Conservation (phyloP, 192 early-diverging fungal genomes). For the Backusella luteola region DNA sequence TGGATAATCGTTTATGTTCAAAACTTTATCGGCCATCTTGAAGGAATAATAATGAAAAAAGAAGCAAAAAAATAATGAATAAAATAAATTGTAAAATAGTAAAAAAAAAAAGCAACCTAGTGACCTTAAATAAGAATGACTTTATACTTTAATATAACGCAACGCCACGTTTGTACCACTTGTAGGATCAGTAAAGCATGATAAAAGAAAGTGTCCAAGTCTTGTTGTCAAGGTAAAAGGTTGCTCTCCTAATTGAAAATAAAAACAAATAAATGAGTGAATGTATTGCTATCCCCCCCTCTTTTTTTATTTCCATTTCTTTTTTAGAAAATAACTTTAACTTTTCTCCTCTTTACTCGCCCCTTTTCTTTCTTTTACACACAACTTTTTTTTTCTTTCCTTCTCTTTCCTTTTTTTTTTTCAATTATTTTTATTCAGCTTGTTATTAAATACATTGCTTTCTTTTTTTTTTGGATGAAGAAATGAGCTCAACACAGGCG, state of each 20-base stretch:
- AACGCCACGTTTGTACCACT: background rate
- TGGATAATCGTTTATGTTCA: slow-evolving; percentile 30
- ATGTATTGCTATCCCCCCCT: background rate
- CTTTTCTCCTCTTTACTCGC: background rate
- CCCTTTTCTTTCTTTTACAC: background rate
- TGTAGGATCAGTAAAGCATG: background rate
- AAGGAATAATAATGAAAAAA: background rate
- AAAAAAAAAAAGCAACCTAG: background rate
- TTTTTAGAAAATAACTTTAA: background rate
- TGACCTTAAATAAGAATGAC: background rate
- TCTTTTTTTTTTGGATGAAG: background rate
- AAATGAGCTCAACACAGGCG: slow-evolving; percentile 1
- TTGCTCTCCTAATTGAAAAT: background rate
- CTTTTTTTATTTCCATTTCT: background rate
- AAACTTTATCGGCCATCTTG: slow-evolving; percentile 14
- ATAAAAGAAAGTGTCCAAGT: background rate
- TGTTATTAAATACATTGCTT: background rate
- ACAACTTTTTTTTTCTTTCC: background rate
- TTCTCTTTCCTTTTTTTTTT: background rate
- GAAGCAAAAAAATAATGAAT: background rate
- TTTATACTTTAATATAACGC: background rate
- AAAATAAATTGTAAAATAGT: background rate
- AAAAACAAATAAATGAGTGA: background rate
- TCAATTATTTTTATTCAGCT: background rate
- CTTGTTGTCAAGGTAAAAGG: background rate